Evolutionary conservation across 257 asterid species (phyloP).

Genomic region (Ajuga chamaepitys): DNA sequence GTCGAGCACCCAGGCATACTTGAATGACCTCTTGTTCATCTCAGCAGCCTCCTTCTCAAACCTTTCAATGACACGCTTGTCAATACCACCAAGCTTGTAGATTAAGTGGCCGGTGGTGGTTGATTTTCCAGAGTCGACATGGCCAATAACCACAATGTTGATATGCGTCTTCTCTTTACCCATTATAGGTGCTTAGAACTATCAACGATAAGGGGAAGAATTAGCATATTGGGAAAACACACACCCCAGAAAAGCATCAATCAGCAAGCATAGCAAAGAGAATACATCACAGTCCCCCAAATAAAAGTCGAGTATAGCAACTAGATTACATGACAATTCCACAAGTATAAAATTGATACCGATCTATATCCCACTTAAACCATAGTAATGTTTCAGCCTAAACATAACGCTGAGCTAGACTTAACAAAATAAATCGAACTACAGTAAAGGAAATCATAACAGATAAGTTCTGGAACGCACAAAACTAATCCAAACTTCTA

Average conservation of each 20-base stretch:
- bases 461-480: not conserved
- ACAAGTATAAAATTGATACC: no score
- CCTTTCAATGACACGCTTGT: constrained; percentile 82
- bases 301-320: not conserved
- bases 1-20: constrained; percentile 89
- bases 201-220: no score
- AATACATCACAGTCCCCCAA: not conserved
- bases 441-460: not conserved
- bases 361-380: not conserved
- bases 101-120: constrained; percentile 64
- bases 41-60: constrained; percentile 88
- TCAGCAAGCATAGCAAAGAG: not conserved
- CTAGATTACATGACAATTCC: no score
- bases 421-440: not conserved
- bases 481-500: not conserved
- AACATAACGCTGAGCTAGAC: not conserved
- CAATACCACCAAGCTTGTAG: constrained; percentile 82
- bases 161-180: constrained; percentile 61
- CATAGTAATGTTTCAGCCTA: not conserved
- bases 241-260: not conserved
- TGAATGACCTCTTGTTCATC: constrained; percentile 86
- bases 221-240: no score
- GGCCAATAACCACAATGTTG: constrained; percentile 64
- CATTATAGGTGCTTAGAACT: no score
- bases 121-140: constrained; percentile 64